Conservation (phyloP, 805 yeast genomes). For the Nakazawaea populi region DNA sequence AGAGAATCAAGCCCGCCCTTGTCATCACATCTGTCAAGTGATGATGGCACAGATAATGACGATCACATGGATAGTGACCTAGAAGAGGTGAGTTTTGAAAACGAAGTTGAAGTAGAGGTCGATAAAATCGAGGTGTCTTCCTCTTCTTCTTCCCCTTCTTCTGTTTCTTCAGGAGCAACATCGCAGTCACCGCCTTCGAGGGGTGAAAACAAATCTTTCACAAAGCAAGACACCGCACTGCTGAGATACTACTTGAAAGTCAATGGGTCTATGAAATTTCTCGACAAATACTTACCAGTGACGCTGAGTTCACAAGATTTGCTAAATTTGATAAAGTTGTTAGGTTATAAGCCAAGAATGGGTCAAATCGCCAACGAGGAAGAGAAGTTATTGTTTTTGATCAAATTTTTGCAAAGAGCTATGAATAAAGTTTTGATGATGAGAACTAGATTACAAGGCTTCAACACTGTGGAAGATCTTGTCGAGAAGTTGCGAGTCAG, state of each 20-base stretch:
- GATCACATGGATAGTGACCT: conserved; percentile 24
- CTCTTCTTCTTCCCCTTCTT: background rate
- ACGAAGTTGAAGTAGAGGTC: conserved; percentile 3
- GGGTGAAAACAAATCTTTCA: conserved; percentile 14
- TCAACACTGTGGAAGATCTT: conserved; percentile 55
- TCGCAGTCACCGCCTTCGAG: background rate
- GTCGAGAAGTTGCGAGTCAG: conserved; percentile 48
- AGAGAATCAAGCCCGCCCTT: background rate
- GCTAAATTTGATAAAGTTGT: conserved; percentile 45
- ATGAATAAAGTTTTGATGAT: conserved; percentile 55
- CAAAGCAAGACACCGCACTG: conserved; percentile 36
- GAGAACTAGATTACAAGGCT: conserved; percentile 47
- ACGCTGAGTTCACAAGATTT: conserved; percentile 56
- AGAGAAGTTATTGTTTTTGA: conserved; percentile 37
- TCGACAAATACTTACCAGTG: conserved; percentile 56
- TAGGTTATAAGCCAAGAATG: conserved; percentile 46
- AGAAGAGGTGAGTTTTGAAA: conserved; percentile 14
- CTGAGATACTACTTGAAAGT: conserved; percentile 51
- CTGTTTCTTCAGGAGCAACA: background rate
- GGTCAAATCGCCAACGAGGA: conserved; percentile 29
- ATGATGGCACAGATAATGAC: conserved; percentile 17
- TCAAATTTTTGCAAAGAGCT: conserved; percentile 54
- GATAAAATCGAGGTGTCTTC: background rate
- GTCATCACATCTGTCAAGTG: conserved; percentile 9
- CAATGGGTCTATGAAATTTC: conserved; percentile 54